Conservation (phyloP, 2,329 filamentous ascomycete species). For the Aspergillus bombycis region DNA sequence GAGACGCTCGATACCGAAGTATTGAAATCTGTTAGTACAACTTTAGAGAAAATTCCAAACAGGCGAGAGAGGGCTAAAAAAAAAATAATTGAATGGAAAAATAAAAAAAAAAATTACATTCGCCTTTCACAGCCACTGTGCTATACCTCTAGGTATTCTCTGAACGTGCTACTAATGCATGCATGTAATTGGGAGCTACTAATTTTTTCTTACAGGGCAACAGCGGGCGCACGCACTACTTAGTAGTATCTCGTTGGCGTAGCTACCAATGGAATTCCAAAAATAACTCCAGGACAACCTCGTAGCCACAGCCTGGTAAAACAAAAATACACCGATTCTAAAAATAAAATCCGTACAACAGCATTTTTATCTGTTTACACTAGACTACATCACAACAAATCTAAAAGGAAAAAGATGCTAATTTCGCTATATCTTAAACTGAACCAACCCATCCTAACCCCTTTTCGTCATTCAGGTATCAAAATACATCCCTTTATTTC, state of each 20-base stretch:
- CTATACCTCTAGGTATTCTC: not conserved
- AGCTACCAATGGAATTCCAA: conserved; percentile 1
- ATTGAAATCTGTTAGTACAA: not conserved
- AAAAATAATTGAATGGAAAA: not conserved
- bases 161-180: not conserved
- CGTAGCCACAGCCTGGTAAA: not conserved
- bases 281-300: not conserved
- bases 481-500: conserved; percentile 47
- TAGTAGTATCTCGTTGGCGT: conserved; percentile 1
- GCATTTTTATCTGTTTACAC: not conserved
- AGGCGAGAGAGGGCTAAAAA: not conserved
- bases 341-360: conserved; percentile 2
- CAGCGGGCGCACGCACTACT: not conserved
- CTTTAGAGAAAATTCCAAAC: not conserved
- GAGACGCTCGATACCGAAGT: conserved; percentile 3
- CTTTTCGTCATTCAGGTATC: not conserved
- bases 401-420: conserved; percentile 11
- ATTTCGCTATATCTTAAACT: conserved; percentile 19
- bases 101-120: not conserved
- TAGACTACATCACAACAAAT: not conserved
- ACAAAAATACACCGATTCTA: not conserved
- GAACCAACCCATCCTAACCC: conserved; percentile 11
- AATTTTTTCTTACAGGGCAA: not conserved
- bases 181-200: not conserved
- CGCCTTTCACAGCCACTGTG: not conserved